Evolutionary conservation across 495 filamentous ascomycete genomes (phyloP).

Genomic region (Trichoderma orchidacearum): DNA sequence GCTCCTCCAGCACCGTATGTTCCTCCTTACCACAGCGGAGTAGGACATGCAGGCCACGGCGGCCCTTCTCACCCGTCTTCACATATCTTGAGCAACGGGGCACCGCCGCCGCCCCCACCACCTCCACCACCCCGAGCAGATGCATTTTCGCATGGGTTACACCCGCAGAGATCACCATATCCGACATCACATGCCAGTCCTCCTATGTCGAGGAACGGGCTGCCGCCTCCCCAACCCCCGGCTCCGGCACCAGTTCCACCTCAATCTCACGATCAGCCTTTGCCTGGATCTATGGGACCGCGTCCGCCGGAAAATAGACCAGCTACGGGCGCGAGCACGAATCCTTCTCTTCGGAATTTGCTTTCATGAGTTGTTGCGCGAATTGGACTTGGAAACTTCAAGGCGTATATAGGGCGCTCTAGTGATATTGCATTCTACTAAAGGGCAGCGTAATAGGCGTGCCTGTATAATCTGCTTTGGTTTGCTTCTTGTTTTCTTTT

Average conservation of each 20-base stretch:
- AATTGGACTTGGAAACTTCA: too few relatives aligned
- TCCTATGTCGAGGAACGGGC: slow-evolving; percentile 11
- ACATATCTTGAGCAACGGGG: slow-evolving; percentile 21
- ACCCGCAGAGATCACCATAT: slow-evolving; percentile 18
- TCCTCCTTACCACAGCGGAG: slow-evolving; percentile 5
- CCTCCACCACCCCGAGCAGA: slow-evolving; percentile 15
- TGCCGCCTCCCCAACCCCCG: slow-evolving; percentile 10
- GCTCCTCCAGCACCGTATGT: slow-evolving; percentile 10
- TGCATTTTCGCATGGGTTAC: slow-evolving; percentile 18
- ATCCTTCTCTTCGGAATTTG: slow-evolving; percentile 62
- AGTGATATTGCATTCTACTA: neutral
- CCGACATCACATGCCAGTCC: slow-evolving; percentile 21
- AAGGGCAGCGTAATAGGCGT: neutral
- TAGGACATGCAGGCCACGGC: slow-evolving; percentile 8
- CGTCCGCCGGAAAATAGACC: slow-evolving; percentile 26
- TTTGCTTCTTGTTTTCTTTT: neutral
- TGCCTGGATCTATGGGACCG: slow-evolving; percentile 2
- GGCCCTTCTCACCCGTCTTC: slow-evolving; percentile 14
- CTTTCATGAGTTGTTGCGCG: slow-evolving; percentile 38
- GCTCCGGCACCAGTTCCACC: too few relatives aligned
- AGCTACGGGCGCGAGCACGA: slow-evolving; percentile 55
- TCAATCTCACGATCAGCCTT: slow-evolving; percentile 5
- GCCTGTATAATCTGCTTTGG: neutral
- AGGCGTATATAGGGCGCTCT: too few relatives aligned
- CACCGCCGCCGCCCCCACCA: slow-evolving; percentile 6